phyloP scores from a whole-genome alignment of 2,329 filamentous ascomycete species.

The Teratosphaeria zuluensis region DNA sequence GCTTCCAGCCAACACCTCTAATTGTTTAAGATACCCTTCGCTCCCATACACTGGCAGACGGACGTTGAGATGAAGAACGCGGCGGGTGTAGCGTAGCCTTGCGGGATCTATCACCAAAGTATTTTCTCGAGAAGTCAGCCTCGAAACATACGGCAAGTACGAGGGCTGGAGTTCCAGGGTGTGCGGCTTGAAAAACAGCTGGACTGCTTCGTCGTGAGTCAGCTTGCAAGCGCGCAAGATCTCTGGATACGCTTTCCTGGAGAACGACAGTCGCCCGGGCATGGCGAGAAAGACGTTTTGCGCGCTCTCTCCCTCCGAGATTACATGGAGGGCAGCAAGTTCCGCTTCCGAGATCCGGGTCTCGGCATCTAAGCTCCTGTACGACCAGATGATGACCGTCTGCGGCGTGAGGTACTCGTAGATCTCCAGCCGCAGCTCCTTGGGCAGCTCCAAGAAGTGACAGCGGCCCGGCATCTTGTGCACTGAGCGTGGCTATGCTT shows the following conservation, averaged over 20 bases:
- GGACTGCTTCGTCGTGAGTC: background rate
- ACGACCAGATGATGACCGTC: background rate
- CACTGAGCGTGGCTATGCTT: background rate
- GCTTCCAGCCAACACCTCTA: too few species aligned
- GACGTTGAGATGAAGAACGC: background rate
- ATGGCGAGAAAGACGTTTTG: too few species aligned
- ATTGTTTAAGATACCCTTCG: too few species aligned
- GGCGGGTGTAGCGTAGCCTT: background rate
- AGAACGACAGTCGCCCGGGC: too few species aligned
- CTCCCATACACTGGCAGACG: too few species aligned
- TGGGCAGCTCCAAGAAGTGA: background rate
- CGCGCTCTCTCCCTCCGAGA: too few species aligned
- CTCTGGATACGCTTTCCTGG: background rate
- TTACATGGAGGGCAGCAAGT: background rate
- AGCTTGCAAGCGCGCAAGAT: background rate
- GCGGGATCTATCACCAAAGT: background rate
- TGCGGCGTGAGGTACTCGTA: background rate
- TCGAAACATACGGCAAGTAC: background rate
- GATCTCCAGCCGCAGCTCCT: background rate
- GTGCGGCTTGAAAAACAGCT: background rate
- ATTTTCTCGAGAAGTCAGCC: too few species aligned
- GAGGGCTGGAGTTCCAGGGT: background rate
- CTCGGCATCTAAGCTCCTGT: background rate
- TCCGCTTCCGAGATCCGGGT: background rate
- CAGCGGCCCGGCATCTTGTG: background rate